These are phyloP conservation scores for Boletus speciosus DNA, from an alignment of 768 basidiomycete species.

Conservation along the genomic window DNA sequence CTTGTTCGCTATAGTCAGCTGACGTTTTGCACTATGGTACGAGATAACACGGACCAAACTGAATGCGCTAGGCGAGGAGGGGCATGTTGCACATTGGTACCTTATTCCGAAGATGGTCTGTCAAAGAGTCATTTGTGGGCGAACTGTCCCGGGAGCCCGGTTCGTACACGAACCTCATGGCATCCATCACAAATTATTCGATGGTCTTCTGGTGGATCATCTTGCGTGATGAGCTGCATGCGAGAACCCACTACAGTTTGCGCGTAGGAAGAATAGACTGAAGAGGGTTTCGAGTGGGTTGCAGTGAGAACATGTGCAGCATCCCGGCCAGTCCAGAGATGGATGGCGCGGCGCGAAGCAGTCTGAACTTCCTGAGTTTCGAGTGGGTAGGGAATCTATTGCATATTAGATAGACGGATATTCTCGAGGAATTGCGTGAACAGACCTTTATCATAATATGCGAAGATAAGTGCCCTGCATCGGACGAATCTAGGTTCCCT, in stretches of 20 bases:
- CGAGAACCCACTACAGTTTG: constrained; percentile 62
- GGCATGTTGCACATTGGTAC: constrained; percentile 89
- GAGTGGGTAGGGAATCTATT: constrained; percentile 82
- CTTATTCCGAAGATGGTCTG: constrained; percentile 74
- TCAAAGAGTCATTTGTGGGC: background rate
- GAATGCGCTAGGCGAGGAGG: constrained; percentile 66
- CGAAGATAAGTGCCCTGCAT: constrained; percentile 76
- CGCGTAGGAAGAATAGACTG: constrained; percentile 61
- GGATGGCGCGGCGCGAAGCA: constrained; percentile 69
- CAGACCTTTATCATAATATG: constrained; percentile 93
- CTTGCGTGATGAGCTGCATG: constrained; percentile 30
- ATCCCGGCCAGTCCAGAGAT: constrained; percentile 76
- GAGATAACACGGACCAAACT: constrained; percentile 54
- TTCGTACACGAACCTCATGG: constrained; percentile 42
- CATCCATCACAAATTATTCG: constrained; percentile 60
- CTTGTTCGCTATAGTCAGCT: constrained; percentile 36
- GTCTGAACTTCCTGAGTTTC: constrained; percentile 69
- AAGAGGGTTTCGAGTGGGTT: constrained; percentile 49
- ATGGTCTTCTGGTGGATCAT: constrained; percentile 46
- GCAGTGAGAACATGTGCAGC: constrained; percentile 55
- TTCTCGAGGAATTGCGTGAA: background rate
- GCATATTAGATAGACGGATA: constrained; percentile 1
- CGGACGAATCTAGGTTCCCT: constrained; percentile 72
- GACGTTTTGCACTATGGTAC: too few species aligned
- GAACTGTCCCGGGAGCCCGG: background rate